Evolutionary conservation across 768 basidiomycete species (phyloP), one percentile per base, ranked within the genome.

Genomic region (Mycena sanguinolenta): DNA sequence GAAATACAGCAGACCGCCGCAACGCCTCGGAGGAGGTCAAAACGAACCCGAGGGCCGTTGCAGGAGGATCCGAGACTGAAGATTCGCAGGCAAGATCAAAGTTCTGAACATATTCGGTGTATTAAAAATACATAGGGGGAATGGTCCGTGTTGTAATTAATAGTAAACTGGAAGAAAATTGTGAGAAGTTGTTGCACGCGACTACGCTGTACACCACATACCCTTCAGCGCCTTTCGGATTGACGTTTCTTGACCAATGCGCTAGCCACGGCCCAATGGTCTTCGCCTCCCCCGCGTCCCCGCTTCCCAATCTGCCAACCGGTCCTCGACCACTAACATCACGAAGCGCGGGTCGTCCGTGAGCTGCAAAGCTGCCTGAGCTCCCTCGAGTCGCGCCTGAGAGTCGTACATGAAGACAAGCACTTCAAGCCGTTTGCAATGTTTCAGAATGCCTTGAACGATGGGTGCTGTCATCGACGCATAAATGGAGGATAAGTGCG

Each of bases 271-370:
- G 10, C 59, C 59, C 59, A 60, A 34, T 60, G 34, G 30, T 60
- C 59, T 12, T 49, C 44, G 9, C 59, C 59, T 21, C n/a, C 44
- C 44, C 59, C 44, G 19, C 6, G 59, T 30, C 27, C 59, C 59
- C 10, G 21, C n/a, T 14, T 46, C 42, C 59, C 59, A 60, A 42
- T 60, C 44, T 7, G 12, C 19, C 10, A 60, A 13, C 28, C 28
- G 42, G 21, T 60, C n/a, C 10, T 7, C 23, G 19, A 49, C 28
- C 42, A 46, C 44, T 19, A 60, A 30, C 42, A 23, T 23, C 21
- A 60, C 59, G 14, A 46, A 46, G 9, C 59, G 59, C 3, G 44
- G 59, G 19, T 60, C 59, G 28, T 49, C 42, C 3, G 19, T 55
- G 8, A 34, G 19, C 53, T 34, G 21, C 30, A 21, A 6, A 30